Base-by-base conservation (phyloP, 75 land plant genomes). In the Ceratopteris richardii region DNA sequence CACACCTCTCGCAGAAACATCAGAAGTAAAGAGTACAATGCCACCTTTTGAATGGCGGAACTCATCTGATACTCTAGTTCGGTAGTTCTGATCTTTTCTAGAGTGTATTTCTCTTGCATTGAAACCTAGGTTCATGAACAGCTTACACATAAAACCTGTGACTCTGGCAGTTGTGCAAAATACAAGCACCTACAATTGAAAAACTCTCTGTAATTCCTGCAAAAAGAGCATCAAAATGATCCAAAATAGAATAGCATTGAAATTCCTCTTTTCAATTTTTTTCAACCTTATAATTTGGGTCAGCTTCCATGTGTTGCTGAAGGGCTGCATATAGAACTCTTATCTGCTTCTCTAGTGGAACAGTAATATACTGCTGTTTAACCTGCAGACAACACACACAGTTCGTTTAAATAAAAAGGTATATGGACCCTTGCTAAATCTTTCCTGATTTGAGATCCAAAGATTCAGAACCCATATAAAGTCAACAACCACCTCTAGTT, bases 1-100 rank as follows among this genome's bases (percentile, higher is more conserved):
- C 64, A 95, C 90, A 48, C 99, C 99, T 57, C 99, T 88, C 9
- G 99, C 99, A 51, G 99, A 95, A 5, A 95, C 99, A 75, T 95
- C 99, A 64, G 99, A 95, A 36, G 97, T 90, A 56, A 90, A 90
- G 61, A 95, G 85, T 7, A 73, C 44, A 27, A 95, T 84, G 25
- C 95, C 89, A 51, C 99, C 84, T 61, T 82, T 87, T 54, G 90
- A 81, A 48, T 80, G 85, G 37, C 97, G 75, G 54, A 95, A 95
- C 69, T 90, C 97, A 61, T 95, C 86, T 59, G 99, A 95, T 31
- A 87, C 77, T 47, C 80, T 73, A 26, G 88, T 84, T 47, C 99
- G 86, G 57, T 82, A 82, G 65, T 63, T 33, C 69, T 95, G 99
- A 7, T 82, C 55, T 55, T 90, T 95, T 61, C 97, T 79, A 19